phyloP scores from a whole-genome alignment of 148 eudicot species.

The Tetragonia tetragonoides region DNA sequence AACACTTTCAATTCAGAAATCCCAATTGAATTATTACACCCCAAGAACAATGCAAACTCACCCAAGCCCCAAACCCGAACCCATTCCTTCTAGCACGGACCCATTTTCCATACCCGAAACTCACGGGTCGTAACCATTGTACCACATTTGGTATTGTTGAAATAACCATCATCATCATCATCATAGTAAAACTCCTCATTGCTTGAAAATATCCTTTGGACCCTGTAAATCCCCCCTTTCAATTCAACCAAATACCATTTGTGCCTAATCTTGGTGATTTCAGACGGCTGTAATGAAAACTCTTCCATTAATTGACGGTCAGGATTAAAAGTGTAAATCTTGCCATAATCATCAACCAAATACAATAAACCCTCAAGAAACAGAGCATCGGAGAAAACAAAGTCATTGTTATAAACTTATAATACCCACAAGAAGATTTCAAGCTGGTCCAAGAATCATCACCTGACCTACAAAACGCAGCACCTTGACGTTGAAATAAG shows the following conservation, averaged over 20 bases:
- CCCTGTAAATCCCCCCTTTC: conserved; percentile 17
- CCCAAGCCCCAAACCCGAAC: conserved; percentile 13
- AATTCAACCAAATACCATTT: conserved; percentile 29
- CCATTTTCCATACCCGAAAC: conserved; percentile 23
- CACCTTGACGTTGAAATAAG: background rate
- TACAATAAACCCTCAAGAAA: conserved; percentile 15
- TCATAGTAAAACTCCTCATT: conserved; percentile 17
- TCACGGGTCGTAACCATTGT: background rate
- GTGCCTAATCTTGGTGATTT: background rate
- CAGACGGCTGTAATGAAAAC: background rate
- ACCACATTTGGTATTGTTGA: background rate
- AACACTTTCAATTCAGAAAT: conserved; percentile 12
- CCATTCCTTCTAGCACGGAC: conserved; percentile 9
- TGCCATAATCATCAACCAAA: conserved; percentile 20
- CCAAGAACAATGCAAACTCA: conserved; percentile 27
- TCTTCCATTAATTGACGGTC: background rate
- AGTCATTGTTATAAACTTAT: background rate
- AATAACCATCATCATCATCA: background rate
- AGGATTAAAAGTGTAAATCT: conserved; percentile 11
- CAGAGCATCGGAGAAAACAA: conserved; percentile 18
- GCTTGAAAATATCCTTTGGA: conserved; percentile 7
- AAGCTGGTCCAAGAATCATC: conserved; percentile 20
- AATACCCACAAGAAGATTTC: background rate
- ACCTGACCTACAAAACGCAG: conserved; percentile 11
- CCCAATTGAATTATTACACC: conserved; percentile 21